Evolutionary conservation across 2,329 filamentous ascomycete genomes (phyloP).

Genomic region (Stachybotrys echinatus): DNA sequence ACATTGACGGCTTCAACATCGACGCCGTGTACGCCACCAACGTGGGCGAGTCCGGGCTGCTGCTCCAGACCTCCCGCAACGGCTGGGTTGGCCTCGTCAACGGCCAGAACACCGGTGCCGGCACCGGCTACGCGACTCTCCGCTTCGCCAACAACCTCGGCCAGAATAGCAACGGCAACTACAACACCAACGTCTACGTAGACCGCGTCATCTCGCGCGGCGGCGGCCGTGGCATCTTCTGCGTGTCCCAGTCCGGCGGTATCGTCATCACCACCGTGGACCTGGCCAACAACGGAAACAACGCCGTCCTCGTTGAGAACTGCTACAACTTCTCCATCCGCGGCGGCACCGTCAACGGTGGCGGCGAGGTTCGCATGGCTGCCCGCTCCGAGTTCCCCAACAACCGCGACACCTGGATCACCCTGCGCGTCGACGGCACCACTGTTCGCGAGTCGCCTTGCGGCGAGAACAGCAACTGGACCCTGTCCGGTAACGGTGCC

Average conservation of each 20-base stretch:
- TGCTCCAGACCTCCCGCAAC: background rate
- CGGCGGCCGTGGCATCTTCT: constrained; percentile 2
- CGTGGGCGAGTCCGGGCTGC: constrained; percentile 2
- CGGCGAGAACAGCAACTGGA: constrained; percentile 2
- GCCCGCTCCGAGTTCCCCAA: constrained; percentile 2
- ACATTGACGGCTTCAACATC: constrained; percentile 2
- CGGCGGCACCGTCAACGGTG: background rate
- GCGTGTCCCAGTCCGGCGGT: constrained; percentile 1
- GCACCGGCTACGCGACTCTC: constrained; percentile 1
- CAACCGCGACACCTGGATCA: constrained; percentile 2
- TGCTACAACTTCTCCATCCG: constrained; percentile 2
- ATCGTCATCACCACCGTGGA: background rate
- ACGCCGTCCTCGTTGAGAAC: constrained; percentile 2
- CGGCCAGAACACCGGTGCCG: background rate
- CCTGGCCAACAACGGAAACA: constrained; percentile 1
- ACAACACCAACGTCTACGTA: constrained; percentile 3
- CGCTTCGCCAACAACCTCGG: constrained; percentile 1
- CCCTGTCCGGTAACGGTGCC: constrained; percentile 1
- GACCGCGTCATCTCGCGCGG: constrained; percentile 1
- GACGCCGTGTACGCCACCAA: background rate
- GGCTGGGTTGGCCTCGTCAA: background rate
- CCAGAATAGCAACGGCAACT: constrained; percentile 1
- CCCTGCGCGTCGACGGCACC: background rate
- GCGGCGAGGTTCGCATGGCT: constrained; percentile 1
- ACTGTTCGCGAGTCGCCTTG: constrained; percentile 1